phyloP scores from a whole-genome alignment of 192 early-diverging fungal species.

The Geosiphon pyriformis region DNA sequence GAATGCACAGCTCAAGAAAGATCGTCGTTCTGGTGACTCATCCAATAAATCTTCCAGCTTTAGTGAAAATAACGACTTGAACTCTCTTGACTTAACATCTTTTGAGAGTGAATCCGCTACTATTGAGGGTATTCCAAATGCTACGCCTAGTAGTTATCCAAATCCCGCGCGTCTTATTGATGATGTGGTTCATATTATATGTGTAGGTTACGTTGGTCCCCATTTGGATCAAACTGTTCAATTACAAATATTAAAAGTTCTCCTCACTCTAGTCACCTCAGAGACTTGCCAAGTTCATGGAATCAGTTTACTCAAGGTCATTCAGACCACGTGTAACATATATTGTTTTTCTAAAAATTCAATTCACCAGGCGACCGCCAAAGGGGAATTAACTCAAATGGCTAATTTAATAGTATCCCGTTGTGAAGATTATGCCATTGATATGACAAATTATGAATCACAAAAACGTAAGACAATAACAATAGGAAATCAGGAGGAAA shows the following conservation, averaged over 20 bases:
- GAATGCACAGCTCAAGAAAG: conserved; percentile 18
- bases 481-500: conserved; percentile 10
- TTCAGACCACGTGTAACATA: conserved; percentile 42
- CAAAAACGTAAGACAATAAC: conserved; percentile 25
- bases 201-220: conserved; percentile 38
- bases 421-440: conserved; percentile 35
- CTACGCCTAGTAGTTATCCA: conserved; percentile 33
- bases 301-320: conserved; percentile 38
- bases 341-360: conserved; percentile 40
- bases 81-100: conserved; percentile 31
- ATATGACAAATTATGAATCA: conserved; percentile 26
- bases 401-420: conserved; percentile 39
- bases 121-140: conserved; percentile 31
- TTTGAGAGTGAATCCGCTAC: conserved; percentile 33
- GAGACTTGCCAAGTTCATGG: conserved; percentile 39
- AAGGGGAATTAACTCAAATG: conserved; percentile 43
- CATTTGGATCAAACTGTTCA: conserved; percentile 38
- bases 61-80: conserved; percentile 37
- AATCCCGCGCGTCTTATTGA: conserved; percentile 38
- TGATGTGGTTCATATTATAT: conserved; percentile 42
- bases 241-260: conserved; percentile 41
- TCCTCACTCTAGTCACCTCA: conserved; percentile 40
- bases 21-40: conserved; percentile 22
- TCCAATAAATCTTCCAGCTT: conserved; percentile 28
- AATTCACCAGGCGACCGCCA: conserved; percentile 40